Base-by-base conservation (phyloP, 2,329 filamentous ascomycete species). In the Zymoseptoria crescenta region DNA sequence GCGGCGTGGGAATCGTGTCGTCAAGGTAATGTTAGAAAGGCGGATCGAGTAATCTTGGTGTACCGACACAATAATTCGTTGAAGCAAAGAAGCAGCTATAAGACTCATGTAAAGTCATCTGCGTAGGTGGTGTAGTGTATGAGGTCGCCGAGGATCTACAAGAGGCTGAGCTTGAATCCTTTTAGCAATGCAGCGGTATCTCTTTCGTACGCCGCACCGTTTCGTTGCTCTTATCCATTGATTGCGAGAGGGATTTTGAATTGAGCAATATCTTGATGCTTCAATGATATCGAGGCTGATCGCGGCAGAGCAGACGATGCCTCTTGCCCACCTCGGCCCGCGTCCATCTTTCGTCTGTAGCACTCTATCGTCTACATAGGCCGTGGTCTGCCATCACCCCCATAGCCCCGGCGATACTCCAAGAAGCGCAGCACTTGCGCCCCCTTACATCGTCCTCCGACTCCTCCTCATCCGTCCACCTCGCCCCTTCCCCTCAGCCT, bases 401-500 rank as follows among this genome's bases (percentile, higher is more conserved):
- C 24, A 24, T 4, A 24, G 24, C 24, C 2, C 24, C 24, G 24
- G 4, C 24, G 24, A 24, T 4, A 19, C 6, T n/a, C 10, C 21
- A 5, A 8, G 21, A 49, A 19, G 19, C 35, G 35, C 35, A 45
- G 35, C 35, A 45, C 35, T 45, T 24, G 10, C 24, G 24, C 4
- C 41, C 49, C 21, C 24, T 51, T 29, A 65, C 61, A 61, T 53
- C 56, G 63, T 62, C 52, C 56, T 55, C 53, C 65, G 63, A 45
- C 61, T 56, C 48, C 35, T 55, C 52, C 62, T 56, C 56, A 55
- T 62, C 10, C 52, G 29, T 48, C 55, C 53, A 2, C 58, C 52
- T n/a, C 57, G 41, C 24, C 56, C 48, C 51, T 57, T 20, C 49
- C 41, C 29, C 56, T 53, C 50, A 30, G 56, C 30, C 56, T 57